These are phyloP conservation scores for Elaphomyces granulatus DNA, from an alignment of 495 filamentous ascomycete genomes.

Conservation along the genomic window DNA sequence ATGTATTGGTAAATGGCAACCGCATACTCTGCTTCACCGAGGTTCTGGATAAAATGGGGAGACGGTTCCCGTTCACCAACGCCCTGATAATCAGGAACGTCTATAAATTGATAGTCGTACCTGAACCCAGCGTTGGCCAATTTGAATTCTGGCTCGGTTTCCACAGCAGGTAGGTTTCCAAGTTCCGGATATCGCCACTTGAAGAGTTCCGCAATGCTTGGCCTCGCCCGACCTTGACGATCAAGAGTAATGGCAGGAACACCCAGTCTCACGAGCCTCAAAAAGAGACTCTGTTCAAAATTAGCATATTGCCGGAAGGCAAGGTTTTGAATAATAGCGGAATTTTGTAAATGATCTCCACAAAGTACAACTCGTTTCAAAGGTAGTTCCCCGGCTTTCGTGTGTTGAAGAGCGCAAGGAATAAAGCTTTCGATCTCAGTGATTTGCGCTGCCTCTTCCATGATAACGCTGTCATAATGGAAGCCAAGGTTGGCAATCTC, in stretches of 20 bases:
- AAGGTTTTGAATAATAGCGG: slow-evolving; percentile 85
- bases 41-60: slow-evolving; percentile 95
- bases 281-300: slow-evolving; percentile 89
- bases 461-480: slow-evolving; percentile 93
- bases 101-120: slow-evolving; percentile 94
- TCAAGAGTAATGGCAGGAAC: slow-evolving; percentile 84
- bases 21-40: slow-evolving; percentile 93
- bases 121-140: slow-evolving; percentile 82
- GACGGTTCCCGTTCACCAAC: slow-evolving; percentile 76
- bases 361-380: slow-evolving; percentile 83
- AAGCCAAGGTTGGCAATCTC: slow-evolving; percentile 89
- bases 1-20: slow-evolving; percentile 96
- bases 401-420: slow-evolving; percentile 74
- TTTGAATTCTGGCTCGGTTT: slow-evolving; percentile 53
- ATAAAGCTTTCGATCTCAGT: slow-evolving; percentile 98
- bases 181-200: slow-evolving; percentile 83
- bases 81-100: slow-evolving; percentile 89
- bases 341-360: slow-evolving; percentile 94
- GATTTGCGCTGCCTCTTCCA: slow-evolving; percentile 98
- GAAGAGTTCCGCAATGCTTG: slow-evolving; percentile 79
- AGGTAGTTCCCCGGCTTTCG: slow-evolving; percentile 52
- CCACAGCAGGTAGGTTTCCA: slow-evolving; percentile 62
- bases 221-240: slow-evolving; percentile 77
- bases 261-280: slow-evolving; percentile 74
- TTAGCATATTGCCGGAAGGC: slow-evolving; percentile 96